Conservation (phyloP, 225 moss, liverwort and hornwort genomes). For the Polytrichum formosum region DNA sequence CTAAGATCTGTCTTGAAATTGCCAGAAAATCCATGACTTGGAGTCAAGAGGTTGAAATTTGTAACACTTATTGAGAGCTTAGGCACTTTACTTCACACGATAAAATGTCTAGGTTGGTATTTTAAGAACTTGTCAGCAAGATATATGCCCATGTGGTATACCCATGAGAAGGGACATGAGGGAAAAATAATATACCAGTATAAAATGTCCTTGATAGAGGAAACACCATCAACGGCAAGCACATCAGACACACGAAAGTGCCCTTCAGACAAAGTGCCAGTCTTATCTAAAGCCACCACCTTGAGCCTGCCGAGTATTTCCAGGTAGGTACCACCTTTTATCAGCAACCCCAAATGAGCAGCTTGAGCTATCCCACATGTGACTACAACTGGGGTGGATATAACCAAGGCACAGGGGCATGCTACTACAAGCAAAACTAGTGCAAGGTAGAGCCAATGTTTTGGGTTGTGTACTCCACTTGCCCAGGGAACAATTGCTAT, state of each 20-base stretch:
- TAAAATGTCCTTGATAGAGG: conserved; percentile 49
- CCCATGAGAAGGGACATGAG: too few species aligned
- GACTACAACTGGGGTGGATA: conserved; percentile 88
- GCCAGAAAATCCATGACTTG: too few species aligned
- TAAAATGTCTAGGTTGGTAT: too few species aligned
- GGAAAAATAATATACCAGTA: conserved; percentile 57
- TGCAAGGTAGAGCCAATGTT: conserved; percentile 81
- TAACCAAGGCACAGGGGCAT: conserved; percentile 96
- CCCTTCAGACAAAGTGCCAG: conserved; percentile 93
- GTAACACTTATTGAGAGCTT: background rate
- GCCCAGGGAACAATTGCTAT: conserved; percentile 81
- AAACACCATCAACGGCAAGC: conserved; percentile 38
- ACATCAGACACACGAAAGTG: conserved; percentile 78
- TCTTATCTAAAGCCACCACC: conserved; percentile 88
- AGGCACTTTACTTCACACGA: too few species aligned
- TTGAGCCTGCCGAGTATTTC: conserved; percentile 83
- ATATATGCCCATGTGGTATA: too few species aligned
- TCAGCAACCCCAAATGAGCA: conserved; percentile 78
- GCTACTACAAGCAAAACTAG: conserved; percentile 86
- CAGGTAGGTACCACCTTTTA: conserved; percentile 83
- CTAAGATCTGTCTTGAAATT: too few species aligned
- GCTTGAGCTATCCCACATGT: conserved; percentile 95
- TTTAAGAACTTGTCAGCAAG: too few species aligned
- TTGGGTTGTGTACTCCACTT: conserved; percentile 56
- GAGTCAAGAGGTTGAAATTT: too few species aligned